phyloP scores from a whole-genome alignment of 352 stramenopile species.

The Aphanomyces invadans region DNA sequence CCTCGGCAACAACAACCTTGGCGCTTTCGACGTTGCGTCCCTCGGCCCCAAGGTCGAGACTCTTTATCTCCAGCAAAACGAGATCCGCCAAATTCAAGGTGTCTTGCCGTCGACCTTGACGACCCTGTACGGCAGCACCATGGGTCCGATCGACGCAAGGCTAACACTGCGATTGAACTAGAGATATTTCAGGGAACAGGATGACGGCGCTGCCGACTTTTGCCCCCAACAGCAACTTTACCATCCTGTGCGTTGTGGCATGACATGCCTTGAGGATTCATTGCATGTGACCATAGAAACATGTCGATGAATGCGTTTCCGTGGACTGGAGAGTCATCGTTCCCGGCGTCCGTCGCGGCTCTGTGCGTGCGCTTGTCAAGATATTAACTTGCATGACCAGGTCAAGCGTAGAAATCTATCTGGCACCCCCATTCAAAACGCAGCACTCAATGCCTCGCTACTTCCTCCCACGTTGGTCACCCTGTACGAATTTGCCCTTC shows the following conservation, averaged over 20 bases:
- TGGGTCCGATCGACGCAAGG: too few relatives aligned
- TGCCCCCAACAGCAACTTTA: not conserved
- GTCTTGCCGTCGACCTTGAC: not conserved
- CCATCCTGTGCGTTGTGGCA: not conserved
- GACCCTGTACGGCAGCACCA: not conserved
- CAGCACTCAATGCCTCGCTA: constrained; percentile 1
- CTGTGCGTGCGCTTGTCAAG: not conserved
- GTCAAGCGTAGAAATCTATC: constrained; percentile 22
- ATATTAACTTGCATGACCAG: too few relatives aligned
- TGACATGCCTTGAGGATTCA: not conserved
- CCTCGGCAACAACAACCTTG: not conserved
- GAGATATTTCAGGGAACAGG: not conserved
- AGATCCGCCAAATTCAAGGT: constrained; percentile 1
- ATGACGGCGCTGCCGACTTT: not conserved
- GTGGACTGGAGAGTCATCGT: not conserved
- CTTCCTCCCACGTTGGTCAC: not conserved
- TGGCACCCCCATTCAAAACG: constrained; percentile 4
- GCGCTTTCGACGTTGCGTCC: not conserved
- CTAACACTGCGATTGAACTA: too few relatives aligned
- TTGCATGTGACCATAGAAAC: not conserved
- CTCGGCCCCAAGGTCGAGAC: not conserved
- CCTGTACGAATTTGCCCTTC: too few relatives aligned
- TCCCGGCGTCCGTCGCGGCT: not conserved
- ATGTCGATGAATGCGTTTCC: not conserved
- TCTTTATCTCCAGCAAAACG: not conserved